phyloP scores from a whole-genome alignment of 2,329 filamentous ascomycete species.

The Didymella segeticola region DNA sequence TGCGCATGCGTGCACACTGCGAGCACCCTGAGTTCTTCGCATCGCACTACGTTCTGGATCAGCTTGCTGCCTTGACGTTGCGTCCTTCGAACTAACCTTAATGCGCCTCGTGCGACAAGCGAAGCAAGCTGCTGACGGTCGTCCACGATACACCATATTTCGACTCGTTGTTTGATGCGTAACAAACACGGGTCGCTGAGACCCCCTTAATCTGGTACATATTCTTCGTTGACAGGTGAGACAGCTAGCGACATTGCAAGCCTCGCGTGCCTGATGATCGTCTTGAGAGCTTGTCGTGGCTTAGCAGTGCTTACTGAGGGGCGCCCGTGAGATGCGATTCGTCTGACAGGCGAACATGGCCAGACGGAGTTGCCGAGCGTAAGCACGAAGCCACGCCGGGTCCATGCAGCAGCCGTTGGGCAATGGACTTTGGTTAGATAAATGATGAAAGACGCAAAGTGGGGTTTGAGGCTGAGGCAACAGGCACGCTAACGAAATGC shows the following conservation, averaged over 20 bases:
- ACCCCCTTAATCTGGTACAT: slow-evolving; percentile 3
- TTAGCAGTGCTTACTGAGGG: slow-evolving; percentile 10
- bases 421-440: neutral
- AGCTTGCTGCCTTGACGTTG: neutral
- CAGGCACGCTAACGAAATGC: slow-evolving; percentile 13
- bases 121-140: slow-evolving; percentile 22
- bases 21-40: slow-evolving; percentile 13
- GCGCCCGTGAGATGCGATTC: neutral
- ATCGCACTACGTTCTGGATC: slow-evolving; percentile 15
- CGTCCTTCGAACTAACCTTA: slow-evolving; percentile 11
- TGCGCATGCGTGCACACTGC: slow-evolving; percentile 22
- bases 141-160: slow-evolving; percentile 20
- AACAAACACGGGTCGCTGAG: slow-evolving; percentile 5
- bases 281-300: slow-evolving; percentile 16
- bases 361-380: neutral
- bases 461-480: slow-evolving; percentile 1
- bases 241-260: neutral
- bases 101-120: slow-evolving; percentile 22
- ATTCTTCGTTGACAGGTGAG: neutral
- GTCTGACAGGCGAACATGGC: neutral
- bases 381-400: neutral
- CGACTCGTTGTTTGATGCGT: neutral
- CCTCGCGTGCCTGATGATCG: neutral
- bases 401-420: neutral
- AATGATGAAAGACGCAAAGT: neutral